phyloP scores from a whole-genome alignment of 345 rosid genomes.

The Eucalyptus tenuipes region DNA sequence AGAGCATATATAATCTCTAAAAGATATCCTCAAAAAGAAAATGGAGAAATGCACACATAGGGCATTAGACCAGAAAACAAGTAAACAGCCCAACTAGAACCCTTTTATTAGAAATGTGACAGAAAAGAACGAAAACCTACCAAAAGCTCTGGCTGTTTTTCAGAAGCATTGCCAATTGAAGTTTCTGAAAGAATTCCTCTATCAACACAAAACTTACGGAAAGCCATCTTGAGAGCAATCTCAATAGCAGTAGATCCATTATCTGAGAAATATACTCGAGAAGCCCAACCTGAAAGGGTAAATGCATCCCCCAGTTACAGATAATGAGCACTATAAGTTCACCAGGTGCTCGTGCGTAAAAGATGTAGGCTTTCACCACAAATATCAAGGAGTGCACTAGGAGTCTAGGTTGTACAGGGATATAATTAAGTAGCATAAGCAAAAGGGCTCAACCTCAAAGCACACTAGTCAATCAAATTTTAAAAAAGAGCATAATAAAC shows the following conservation, averaged over 20 bases:
- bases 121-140: constrained; percentile 8
- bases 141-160: constrained; percentile 36
- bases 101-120: neutral
- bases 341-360: neutral
- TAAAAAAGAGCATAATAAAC: neutral
- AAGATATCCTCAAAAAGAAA: neutral
- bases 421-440: neutral
- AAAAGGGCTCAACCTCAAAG: neutral
- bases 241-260: constrained; percentile 95
- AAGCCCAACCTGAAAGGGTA: constrained; percentile 75
- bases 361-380: neutral
- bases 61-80: neutral
- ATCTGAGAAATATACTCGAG: constrained; percentile 78
- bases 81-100: neutral
- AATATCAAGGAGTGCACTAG: neutral
- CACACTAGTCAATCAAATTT: neutral
- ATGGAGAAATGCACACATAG: neutral
- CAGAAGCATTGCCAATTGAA: constrained; percentile 9
- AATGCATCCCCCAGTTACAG: neutral
- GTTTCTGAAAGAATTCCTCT: constrained; percentile 21
- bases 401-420: neutral
- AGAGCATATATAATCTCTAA: neutral
- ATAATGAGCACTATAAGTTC: neutral
- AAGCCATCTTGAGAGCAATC: constrained; percentile 96
- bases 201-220: constrained; percentile 65